Percentiles rank a stretch among this genome's conserved stretches.
These are phyloP conservation scores for Alternaria hordeiaustralica DNA, from an alignment of 2,329 filamentous ascomycete species.

Conservation along the genomic window DNA sequence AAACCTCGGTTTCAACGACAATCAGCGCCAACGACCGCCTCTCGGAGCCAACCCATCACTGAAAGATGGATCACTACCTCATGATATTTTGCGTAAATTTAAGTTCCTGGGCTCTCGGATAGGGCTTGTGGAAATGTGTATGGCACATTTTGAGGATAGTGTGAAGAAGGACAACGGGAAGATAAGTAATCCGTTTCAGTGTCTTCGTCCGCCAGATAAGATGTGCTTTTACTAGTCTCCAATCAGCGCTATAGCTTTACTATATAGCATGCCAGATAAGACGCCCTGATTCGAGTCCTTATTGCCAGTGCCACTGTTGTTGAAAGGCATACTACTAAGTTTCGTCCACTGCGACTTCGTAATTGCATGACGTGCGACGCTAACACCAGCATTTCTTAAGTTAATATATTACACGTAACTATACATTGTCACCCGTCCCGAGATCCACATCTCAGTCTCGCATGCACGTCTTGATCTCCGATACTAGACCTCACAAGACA, in stretches of 20 bases:
- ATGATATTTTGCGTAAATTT: too few relatives aligned
- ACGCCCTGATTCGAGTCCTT: not conserved
- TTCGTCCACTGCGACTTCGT: not conserved
- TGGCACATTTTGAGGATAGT: not conserved
- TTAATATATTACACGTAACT: not conserved
- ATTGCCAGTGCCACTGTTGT: not conserved
- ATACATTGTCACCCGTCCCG: not conserved
- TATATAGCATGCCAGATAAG: not conserved
- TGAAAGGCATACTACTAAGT: not conserved
- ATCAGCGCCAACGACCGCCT: too few relatives aligned
- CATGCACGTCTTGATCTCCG: not conserved
- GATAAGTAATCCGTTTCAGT: not conserved
- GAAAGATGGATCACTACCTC: too few relatives aligned
- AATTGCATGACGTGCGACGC: not conserved
- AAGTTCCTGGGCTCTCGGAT: too few relatives aligned
- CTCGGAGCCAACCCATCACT: too few relatives aligned
- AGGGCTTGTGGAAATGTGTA: not conserved
- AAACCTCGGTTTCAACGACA: too few relatives aligned
- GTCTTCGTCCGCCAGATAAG: not conserved
- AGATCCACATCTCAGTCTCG: not conserved
- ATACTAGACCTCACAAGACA: not conserved
- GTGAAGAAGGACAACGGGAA: not conserved
- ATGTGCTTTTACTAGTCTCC: not conserved
- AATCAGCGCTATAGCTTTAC: not conserved
- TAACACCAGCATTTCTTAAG: accelerated